Evolutionary conservation across 1,284 basidiomycete species (phyloP), one percentile per base, ranked within the genome.

Genomic region (Cryptococcus sp.): DNA sequence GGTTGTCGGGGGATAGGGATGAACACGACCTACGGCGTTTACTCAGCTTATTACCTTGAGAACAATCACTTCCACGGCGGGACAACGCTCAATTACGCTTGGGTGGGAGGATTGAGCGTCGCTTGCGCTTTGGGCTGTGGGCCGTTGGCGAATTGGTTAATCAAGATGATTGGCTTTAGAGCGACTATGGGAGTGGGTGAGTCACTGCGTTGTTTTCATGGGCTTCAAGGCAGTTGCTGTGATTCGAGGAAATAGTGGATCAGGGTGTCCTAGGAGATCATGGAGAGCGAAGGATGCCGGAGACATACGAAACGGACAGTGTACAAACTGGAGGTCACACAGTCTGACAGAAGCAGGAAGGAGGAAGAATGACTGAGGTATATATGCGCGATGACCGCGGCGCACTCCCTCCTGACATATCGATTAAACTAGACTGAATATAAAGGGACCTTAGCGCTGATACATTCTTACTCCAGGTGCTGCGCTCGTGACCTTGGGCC

Each of bases 1-100:
- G 52, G 13, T 57, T 58, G 6, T 69, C 66, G n/a, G 4, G 26
- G 11, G 8, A 59, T 63, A 78, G 78, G 79, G 20, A 67, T 76
- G 59, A 80, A 80, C 59, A 78, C 78, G 6, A 77, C 78, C 3
- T 80, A 79, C 47, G 79, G 79, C 19, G 77, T 80, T n/a, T 80
- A 75, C 65, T 69, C 78, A 6, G 68, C 77, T 13, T 79, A 74
- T 59, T 80, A 79, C 55, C 66, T 75, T 17, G 53, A 75, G 25
- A 67, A 79, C 64, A 73, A 79, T 64, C 78, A 78, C 61, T 80
- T 78, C 50, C 49, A 66, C 6, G 66, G 75, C 23, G 75, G 70
- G 26, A 69, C 77, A 22, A 69, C 73, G 38, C 69, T 79, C 49
- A 67, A 75, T 19, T 81, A 80, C 53, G 78, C 79, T 7, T 80